Evolutionary conservation across 768 basidiomycete genomes (phyloP).

Genomic region (Omphalotus guepiniiformis): DNA sequence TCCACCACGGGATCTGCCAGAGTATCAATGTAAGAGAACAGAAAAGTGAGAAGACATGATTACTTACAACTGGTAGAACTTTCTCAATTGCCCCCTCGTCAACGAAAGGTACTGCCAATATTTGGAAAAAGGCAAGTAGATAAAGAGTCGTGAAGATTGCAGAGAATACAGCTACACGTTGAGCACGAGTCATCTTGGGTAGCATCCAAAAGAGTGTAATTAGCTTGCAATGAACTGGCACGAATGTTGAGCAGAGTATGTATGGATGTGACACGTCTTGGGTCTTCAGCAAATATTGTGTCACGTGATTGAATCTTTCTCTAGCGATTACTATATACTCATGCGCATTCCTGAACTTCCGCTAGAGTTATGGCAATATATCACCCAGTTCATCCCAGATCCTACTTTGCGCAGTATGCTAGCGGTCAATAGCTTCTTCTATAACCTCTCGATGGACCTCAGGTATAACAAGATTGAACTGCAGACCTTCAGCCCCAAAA

Average conservation of each 20-base stretch:
- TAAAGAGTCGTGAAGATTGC: conserved; percentile 44
- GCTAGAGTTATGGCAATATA: conserved; percentile 29
- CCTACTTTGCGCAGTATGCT: conserved; percentile 21
- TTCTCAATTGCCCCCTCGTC: conserved; percentile 40
- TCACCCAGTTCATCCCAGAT: conserved; percentile 25
- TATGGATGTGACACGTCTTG: no score
- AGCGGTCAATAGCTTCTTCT: conserved; percentile 29
- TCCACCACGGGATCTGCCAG: conserved; percentile 79
- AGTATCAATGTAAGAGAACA: background rate
- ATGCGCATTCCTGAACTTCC: no score
- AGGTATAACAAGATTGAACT: conserved; percentile 25
- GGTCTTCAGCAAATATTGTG: no score
- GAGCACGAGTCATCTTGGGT: conserved; percentile 56
- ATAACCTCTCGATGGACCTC: conserved; percentile 25
- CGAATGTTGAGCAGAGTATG: no score
- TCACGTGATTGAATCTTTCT: no score
- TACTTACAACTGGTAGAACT: conserved; percentile 58
- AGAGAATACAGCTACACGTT: conserved; percentile 45
- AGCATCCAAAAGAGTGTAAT: background rate
- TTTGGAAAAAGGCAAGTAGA: conserved; percentile 50
- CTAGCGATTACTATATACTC: no score
- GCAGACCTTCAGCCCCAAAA: conserved; percentile 16
- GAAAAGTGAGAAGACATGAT: background rate
- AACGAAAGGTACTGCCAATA: conserved; percentile 52
- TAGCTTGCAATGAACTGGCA: no score